Conservation (phyloP, 805 yeast species). For the Limtongia smithiae region DNA sequence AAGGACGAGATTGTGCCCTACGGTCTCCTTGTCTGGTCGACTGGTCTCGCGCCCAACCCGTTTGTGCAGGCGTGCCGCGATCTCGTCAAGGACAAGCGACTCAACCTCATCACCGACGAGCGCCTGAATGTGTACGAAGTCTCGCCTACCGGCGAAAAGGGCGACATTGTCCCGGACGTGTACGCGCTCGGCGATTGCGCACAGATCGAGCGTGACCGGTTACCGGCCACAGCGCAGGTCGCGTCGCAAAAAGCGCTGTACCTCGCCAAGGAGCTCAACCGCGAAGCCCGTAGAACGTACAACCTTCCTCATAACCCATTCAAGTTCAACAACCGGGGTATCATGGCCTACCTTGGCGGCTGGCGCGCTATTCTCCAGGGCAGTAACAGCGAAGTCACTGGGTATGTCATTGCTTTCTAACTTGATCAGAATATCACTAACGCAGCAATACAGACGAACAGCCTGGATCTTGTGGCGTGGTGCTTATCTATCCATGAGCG, state of each 20-base stretch:
- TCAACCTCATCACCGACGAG: slow-evolving; percentile 58
- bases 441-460: slow-evolving; percentile 39
- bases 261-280: slow-evolving; percentile 55
- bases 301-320: slow-evolving; percentile 57
- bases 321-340: slow-evolving; percentile 59
- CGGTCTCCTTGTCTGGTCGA: slow-evolving; percentile 71
- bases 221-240: slow-evolving; percentile 72
- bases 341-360: slow-evolving; percentile 60
- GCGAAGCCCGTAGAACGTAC: slow-evolving; percentile 46
- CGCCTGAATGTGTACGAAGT: slow-evolving; percentile 50
- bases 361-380: slow-evolving; percentile 28
- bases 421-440: neutral
- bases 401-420: slow-evolving; percentile 7
- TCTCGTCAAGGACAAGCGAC: slow-evolving; percentile 54
- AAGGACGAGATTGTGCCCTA: slow-evolving; percentile 48
- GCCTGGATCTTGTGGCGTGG: slow-evolving; percentile 71
- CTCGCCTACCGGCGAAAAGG: slow-evolving; percentile 37
- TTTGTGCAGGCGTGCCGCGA: slow-evolving; percentile 48
- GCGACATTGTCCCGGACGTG: slow-evolving; percentile 44
- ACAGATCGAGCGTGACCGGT: slow-evolving; percentile 58
- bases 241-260: slow-evolving; percentile 66
- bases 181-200: slow-evolving; percentile 72
- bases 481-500: slow-evolving; percentile 47
- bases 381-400: slow-evolving; percentile 13
- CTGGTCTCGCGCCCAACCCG: slow-evolving; percentile 68